Evolutionary conservation across 2,329 filamentous ascomycete species (phyloP).

Genomic region (Talaromyces sp.): DNA sequence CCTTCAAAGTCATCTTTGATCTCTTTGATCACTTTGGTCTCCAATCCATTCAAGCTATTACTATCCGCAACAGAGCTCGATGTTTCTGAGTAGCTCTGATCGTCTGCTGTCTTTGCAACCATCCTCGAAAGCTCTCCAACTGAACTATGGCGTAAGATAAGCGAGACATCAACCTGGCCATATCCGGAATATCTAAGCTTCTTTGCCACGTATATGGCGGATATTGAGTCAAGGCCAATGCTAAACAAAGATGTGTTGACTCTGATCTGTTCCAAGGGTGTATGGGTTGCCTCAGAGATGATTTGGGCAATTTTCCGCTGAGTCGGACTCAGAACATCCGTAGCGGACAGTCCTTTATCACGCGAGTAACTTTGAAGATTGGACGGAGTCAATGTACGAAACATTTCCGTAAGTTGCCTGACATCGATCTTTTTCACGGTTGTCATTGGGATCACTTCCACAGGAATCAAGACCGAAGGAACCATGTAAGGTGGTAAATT

Average conservation of each 20-base stretch:
- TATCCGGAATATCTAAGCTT: constrained; percentile 49
- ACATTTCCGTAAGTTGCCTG: constrained; percentile 48
- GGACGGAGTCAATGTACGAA: constrained; percentile 46
- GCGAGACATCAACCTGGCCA: constrained; percentile 60
- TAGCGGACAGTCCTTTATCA: constrained; percentile 26
- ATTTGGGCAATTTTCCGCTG: constrained; percentile 58
- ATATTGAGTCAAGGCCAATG: constrained; percentile 81
- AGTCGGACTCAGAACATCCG: constrained; percentile 48
- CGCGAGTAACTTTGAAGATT: constrained; percentile 45
- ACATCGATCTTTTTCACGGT: constrained; percentile 72
- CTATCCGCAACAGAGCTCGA: constrained; percentile 1
- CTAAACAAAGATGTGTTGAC: constrained; percentile 70
- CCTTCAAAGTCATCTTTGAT: constrained; percentile 33
- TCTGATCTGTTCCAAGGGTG: constrained; percentile 49
- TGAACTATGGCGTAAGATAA: constrained; percentile 65
- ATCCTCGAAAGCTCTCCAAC: constrained; percentile 57
- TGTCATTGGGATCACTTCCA: constrained; percentile 68
- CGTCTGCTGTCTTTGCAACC: constrained; percentile 13
- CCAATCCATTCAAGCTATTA: constrained; percentile 18
- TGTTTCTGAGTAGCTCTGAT: neutral
- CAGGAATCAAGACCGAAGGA: constrained; percentile 68
- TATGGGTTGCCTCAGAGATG: constrained; percentile 51
- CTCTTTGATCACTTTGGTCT: constrained; percentile 28
- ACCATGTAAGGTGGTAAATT: constrained; percentile 73
- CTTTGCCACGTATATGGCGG: constrained; percentile 68